These are phyloP conservation scores for Ophiostoma perfectum DNA, from an alignment of 2,329 filamentous ascomycete species.

Conservation along the genomic window DNA sequence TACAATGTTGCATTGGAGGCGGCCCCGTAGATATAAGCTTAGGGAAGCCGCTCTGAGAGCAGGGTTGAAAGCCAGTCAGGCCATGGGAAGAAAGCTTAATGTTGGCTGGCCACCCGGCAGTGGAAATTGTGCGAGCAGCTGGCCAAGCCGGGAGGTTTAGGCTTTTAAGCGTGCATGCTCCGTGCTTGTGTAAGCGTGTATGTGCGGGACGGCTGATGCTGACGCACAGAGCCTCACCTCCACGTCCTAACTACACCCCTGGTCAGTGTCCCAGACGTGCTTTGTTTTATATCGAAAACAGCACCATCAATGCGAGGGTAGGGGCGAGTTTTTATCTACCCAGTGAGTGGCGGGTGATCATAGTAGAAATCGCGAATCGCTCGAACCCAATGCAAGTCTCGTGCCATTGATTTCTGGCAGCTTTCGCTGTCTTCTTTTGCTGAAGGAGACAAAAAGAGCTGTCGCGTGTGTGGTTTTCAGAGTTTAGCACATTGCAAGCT, in stretches of 20 bases:
- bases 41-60: neutral
- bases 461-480: too few species aligned
- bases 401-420: too few species aligned
- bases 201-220: slow-evolving; percentile 3
- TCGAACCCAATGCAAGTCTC: too few species aligned
- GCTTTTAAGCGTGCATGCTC: too few species aligned
- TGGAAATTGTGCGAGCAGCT: neutral
- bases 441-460: too few species aligned
- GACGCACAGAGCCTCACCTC: slow-evolving; percentile 23
- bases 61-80: neutral
- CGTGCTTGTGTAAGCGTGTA: neutral
- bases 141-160: too few species aligned
- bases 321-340: neutral
- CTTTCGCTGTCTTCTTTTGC: too few species aligned
- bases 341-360: neutral
- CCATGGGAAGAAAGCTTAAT: slow-evolving; percentile 2
- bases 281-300: slow-evolving; percentile 25
- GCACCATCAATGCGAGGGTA: slow-evolving; percentile 21
- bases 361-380: neutral
- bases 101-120: neutral
- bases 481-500: too few species aligned
- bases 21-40: neutral
- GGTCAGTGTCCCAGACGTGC: slow-evolving; percentile 20
- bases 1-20: neutral
- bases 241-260: slow-evolving; percentile 4